Evolutionary conservation across 257 asterid genomes (phyloP), one percentile per base, ranked within the genome.

Genomic region (Solanum habrochaites): DNA sequence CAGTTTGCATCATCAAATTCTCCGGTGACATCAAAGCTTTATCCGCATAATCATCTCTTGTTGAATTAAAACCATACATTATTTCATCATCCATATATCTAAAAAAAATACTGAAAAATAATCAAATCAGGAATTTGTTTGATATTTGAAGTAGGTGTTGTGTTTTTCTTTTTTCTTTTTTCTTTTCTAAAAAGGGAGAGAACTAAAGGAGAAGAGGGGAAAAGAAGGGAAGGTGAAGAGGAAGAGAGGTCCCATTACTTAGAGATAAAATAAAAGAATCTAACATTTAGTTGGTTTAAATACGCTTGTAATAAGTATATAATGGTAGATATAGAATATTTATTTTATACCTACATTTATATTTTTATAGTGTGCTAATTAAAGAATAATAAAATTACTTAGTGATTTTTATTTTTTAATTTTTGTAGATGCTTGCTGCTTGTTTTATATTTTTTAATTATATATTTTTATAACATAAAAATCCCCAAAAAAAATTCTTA

Each of bases 11-110:
- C 71, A 91, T 87, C 87, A 90, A 83, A 71, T 87, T 86, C 70
- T 92, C 94, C 13, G 94, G 92, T n/a, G 94, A 90, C 90, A 92
- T 92, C 87, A 92, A 52, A 11, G 91, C 89, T 85, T 89, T 88
- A 86, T 90, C 93, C 9, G 89, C 89, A 31, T 92, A 92, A 77
- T 91, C 92, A n/a, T 58, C 66, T 20, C 82, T 74, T 43, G 89
- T 77, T 2, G 90, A 85, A 71, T 85, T 86, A 21, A 88, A 82
- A 27, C 90, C 90, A 81, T 86, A 89, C 88, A 89, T 88, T 86
- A 89, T 88, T 86, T 89, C 91, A 67, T 92, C 93, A 62, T 92
- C 94, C 94, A 92, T 92, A 81, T 81, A 32, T 81, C 85, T 47
- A 18, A 52, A 52, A 52, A 49, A 52, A 16, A 2, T 80, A 8